Evolutionary conservation across 352 stramenopile genomes (phyloP).

Genomic region (Globisporangium spinosum): DNA sequence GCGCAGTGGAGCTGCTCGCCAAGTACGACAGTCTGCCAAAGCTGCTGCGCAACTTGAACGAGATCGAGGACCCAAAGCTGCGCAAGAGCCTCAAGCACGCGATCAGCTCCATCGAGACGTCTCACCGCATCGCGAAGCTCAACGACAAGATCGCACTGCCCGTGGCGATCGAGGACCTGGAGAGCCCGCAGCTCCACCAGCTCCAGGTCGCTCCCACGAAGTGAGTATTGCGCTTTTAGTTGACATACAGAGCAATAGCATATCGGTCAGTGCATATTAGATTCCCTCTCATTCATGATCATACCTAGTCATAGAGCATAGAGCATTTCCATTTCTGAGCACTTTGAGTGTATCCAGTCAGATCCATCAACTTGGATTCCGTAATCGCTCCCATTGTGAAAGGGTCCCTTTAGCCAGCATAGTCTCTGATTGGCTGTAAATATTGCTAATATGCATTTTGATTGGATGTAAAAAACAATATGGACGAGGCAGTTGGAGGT

Average conservation of each 20-base stretch:
- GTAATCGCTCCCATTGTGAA: neutral
- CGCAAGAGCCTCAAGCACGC: constrained; percentile 61
- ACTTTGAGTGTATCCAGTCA: neutral
- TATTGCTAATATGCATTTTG: neutral
- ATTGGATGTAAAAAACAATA: neutral
- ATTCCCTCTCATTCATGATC: neutral
- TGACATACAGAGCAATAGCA: neutral
- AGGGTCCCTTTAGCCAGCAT: neutral
- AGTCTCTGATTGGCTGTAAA: neutral
- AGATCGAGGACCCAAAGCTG: constrained; percentile 44
- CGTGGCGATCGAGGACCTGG: constrained; percentile 42
- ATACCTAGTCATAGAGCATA: too few species aligned
- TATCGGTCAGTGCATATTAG: neutral
- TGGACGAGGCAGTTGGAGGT: neutral
- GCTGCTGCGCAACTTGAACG: constrained; percentile 63
- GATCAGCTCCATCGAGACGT: constrained; percentile 76
- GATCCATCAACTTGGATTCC: neutral
- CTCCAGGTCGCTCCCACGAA: constrained; percentile 4
- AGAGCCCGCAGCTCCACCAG: constrained; percentile 29
- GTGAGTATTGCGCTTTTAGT: neutral
- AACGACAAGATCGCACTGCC: constrained; percentile 48
- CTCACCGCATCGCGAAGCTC: constrained; percentile 74
- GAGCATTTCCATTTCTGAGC: too few species aligned
- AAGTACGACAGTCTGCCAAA: constrained; percentile 52
- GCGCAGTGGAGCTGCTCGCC: constrained; percentile 59